Evolutionary conservation across 768 basidiomycete genomes (phyloP), one percentile per base, ranked within the genome.

Genomic region (Hygrophoropsis aurantiaca): DNA sequence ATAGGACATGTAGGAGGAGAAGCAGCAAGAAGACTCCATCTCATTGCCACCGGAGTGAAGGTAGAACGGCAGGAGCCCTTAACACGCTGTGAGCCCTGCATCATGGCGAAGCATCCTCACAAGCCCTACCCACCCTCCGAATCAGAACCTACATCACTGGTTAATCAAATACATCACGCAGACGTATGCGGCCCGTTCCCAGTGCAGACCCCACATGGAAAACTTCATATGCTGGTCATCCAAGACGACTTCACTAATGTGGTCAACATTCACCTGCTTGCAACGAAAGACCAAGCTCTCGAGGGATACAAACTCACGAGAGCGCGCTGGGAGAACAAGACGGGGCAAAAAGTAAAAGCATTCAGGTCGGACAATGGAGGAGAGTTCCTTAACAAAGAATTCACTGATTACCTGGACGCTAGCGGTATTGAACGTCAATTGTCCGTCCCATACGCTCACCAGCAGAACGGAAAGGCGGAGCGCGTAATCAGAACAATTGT

Each of bases 401-500:
- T 34, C n/a, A 16, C 10, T 10, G 16, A 34, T 34, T 34, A 34
- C 32, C 32, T 34, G 16, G 32, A 34, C n/a, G 16, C 10, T 10
- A 10, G 10, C 45, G 66, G 63, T 0, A 62, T 67, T 11, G n/a
- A 23, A 0, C 42, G 57, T 5, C 60, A 68, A 42, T 13, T 48
- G 2, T 60, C 60, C 3, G 59, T 58, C 3, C 60, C 66, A 0
- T 65, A 68, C 50, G 57, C 64, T 3, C 64, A 67, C 37, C 52
- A 54, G 2, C 66, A 69, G 48, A 67, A 67, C 53, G 59, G 66
- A 0, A 62, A 61, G 36, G 55, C 51, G 3, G 62, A 70, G 40
- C 47, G 61, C 0, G 61, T 56, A 38, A 57, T 68, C 20, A 44
- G 58, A 0, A 65, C 59, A 0, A 51, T 69, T 0, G 52, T n/a